Evolutionary conservation across 2,329 filamentous ascomycete genomes (phyloP).

Genomic region (Aspergillus alliaceus): DNA sequence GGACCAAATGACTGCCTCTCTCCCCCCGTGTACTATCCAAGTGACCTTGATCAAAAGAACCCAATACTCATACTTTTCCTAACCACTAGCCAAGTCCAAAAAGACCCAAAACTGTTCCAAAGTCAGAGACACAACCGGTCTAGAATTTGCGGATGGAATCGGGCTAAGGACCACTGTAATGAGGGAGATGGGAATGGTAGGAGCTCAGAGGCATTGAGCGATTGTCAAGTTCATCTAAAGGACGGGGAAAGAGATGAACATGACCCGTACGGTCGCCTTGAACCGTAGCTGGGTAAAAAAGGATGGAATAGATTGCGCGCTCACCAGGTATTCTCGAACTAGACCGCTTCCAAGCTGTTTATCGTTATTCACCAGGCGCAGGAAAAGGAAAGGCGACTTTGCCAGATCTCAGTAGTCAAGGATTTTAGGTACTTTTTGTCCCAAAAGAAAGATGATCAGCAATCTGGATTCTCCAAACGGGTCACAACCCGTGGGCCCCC

Average conservation of each 20-base stretch:
- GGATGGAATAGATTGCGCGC: conserved; percentile 13
- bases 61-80: background rate
- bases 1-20: background rate
- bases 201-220: background rate
- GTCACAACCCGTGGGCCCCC: conserved; percentile 9
- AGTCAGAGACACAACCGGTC: background rate
- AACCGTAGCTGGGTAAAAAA: conserved; percentile 7
- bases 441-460: conserved; percentile 6
- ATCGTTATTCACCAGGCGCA: conserved; percentile 14
- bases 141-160: background rate
- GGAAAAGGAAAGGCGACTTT: conserved; percentile 1
- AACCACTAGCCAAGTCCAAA: background rate
- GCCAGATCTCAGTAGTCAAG: conserved; percentile 11
- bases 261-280: background rate
- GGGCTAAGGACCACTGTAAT: background rate
- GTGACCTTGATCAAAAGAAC: background rate
- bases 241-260: background rate
- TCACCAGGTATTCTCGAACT: conserved; percentile 11
- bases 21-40: background rate
- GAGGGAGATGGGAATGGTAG: background rate
- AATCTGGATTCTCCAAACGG: conserved; percentile 16
- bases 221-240: background rate
- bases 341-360: conserved; percentile 12
- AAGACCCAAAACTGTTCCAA: background rate
- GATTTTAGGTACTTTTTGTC: conserved; percentile 10